phyloP scores from a whole-genome alignment of 2,329 filamentous ascomycete genomes.

The Epichloe amarillans region DNA sequence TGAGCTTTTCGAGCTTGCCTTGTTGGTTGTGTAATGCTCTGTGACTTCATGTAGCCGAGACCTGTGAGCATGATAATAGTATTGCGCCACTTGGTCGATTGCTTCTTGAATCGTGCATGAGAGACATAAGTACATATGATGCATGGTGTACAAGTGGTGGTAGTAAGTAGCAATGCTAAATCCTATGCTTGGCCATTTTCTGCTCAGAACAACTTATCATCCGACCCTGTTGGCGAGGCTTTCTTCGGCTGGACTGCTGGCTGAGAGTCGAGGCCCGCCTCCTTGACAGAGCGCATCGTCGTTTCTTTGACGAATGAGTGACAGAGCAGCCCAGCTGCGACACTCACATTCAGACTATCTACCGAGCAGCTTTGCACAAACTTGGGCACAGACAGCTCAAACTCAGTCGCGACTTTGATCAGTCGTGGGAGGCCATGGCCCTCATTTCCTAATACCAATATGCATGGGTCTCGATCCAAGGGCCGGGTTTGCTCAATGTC shows the following conservation, averaged over 20 bases:
- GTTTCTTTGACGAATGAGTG: conserved; percentile 46
- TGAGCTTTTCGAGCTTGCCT: background rate
- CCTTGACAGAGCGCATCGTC: background rate
- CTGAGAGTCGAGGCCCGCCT: background rate
- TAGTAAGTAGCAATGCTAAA: too few relatives aligned
- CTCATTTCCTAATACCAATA: conserved; percentile 76
- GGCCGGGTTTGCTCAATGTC: conserved; percentile 37
- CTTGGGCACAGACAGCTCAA: conserved; percentile 50
- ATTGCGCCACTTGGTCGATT: too few relatives aligned
- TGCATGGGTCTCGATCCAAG: conserved; percentile 48
- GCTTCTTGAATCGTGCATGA: background rate
- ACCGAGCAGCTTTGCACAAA: conserved; percentile 43
- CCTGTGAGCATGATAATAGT: too few relatives aligned
- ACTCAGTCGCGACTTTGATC: conserved; percentile 53
- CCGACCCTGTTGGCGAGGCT: background rate
- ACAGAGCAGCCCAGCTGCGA: conserved; percentile 67
- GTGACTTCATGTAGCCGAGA: too few relatives aligned
- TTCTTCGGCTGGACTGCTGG: background rate
- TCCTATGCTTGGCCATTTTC: background rate
- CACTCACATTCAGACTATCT: conserved; percentile 88
- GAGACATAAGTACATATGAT: background rate
- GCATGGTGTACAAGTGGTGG: background rate
- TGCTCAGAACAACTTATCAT: background rate
- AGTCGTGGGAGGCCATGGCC: conserved; percentile 56
- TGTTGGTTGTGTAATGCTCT: background rate